Evolutionary conservation across 257 asterid species (phyloP), one percentile per base, ranked within the genome.

Genomic region (Craterostigma plantagineum): DNA sequence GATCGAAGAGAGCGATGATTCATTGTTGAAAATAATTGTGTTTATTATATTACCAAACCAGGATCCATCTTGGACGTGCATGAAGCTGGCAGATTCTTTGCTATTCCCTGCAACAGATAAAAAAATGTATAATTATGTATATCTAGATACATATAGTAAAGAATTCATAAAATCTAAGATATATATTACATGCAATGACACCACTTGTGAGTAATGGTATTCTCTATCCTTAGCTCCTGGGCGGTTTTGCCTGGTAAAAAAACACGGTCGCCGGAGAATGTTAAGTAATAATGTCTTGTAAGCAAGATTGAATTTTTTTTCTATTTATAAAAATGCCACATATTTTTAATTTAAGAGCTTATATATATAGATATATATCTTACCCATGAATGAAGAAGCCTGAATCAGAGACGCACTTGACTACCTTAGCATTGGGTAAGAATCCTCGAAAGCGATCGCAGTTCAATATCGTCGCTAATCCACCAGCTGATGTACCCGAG

Each of bases 31-130:
- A 7, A 11, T 8, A 14, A n/a, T n/a, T n/a, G n/a, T n/a, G 10
- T 8, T 11, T 3, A n/a, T 14, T 40, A 8, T 11, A 7, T 40
- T 9, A 40, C 45, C 15, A 40, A 12, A 7, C 45, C 45, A 40
- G 45, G 45, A 40, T 40, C 15, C 45, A 40, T 40, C 16, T 12
- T 40, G 1, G 45, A 40, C 10, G 45, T 40, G 45, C 45, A 40
- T 40, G 45, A 40, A 11, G 5, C 16, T 12, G 45, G 45, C 17
- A 40, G 9, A 16, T 11, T 11, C 15, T 40, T 40, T 16, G 16
- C 45, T 16, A 40, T 40, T 11, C 17, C 17, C 45, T 40, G 45
- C 45, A 40, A 40, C 14, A 40, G 13, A 14, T 3, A 6, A 23
- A 23, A 23, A 2, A 6, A 2, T 23, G 30, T 23, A 6, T 23